phyloP scores from a whole-genome alignment of 2,329 filamentous ascomycete species.

The Pseudocercospora fuligena region DNA sequence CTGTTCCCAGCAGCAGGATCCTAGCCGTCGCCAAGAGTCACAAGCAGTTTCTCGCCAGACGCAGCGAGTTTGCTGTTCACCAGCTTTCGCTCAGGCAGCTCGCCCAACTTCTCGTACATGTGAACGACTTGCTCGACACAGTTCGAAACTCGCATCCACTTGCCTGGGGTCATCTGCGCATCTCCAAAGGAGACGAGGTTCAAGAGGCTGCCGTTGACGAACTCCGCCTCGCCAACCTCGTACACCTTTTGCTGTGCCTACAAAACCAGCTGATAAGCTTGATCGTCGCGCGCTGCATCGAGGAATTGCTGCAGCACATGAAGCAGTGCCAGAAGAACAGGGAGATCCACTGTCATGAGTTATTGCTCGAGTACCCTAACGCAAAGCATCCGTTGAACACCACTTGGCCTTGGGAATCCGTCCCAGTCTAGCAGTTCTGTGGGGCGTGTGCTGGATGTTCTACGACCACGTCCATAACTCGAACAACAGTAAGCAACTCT shows the following conservation, averaged over 20 bases:
- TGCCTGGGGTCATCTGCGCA: not conserved
- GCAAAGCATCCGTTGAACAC: conserved; percentile 41
- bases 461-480: conserved; percentile 23
- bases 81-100: conserved; percentile 31
- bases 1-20: not conserved
- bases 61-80: not conserved
- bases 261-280: conserved; percentile 41
- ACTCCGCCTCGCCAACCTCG: not conserved
- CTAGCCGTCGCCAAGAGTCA: conserved; percentile 43
- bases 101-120: conserved; percentile 45
- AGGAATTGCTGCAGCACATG: conserved; percentile 29
- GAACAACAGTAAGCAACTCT: not conserved
- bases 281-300: conserved; percentile 28
- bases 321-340: conserved; percentile 33
- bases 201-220: not conserved
- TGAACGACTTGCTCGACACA: conserved; percentile 7
- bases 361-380: conserved; percentile 42
- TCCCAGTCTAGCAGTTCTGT: conserved; percentile 43
- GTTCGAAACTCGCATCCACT: not conserved
- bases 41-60: not conserved
- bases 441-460: conserved; percentile 47
- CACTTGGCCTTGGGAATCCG: conserved; percentile 46
- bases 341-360: conserved; percentile 29
- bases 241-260: conserved; percentile 37
- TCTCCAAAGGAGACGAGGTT: conserved; percentile 1